A percentile compares a stretch with the other conserved stretches of the same genome.
phyloP scores from a whole-genome alignment of 495 filamentous ascomycete species.

The Thozetella sp. region DNA sequence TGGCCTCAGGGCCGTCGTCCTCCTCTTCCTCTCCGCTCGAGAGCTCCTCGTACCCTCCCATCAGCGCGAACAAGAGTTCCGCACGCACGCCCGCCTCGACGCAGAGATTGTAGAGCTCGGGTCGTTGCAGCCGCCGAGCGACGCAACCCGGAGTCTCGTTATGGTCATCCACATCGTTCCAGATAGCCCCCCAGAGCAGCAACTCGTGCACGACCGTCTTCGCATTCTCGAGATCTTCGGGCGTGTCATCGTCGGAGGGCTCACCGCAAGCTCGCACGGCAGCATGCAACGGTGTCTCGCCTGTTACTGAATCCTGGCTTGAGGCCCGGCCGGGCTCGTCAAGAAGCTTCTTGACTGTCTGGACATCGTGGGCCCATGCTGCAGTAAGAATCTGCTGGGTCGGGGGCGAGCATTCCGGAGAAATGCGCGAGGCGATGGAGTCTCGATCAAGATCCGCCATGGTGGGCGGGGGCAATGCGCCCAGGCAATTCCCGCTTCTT shows the following conservation, averaged over 20 bases:
- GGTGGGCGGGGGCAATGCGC: background rate
- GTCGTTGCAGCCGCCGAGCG: conserved; percentile 68
- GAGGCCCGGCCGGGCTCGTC: conserved; percentile 66
- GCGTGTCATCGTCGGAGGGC: conserved; percentile 31
- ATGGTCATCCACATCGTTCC: conserved; percentile 89
- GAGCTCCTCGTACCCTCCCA: conserved; percentile 79
- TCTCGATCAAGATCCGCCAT: conserved; percentile 32
- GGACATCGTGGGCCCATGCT: conserved; percentile 79
- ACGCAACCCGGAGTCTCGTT: conserved; percentile 93
- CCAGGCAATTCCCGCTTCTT: no score
- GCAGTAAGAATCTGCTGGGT: conserved; percentile 71
- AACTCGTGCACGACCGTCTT: conserved; percentile 72
- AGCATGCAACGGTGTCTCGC: conserved; percentile 85
- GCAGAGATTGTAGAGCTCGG: conserved; percentile 78
- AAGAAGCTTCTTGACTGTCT: conserved; percentile 72
- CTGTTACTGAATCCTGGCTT: conserved; percentile 81
- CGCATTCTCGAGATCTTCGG: conserved; percentile 54
- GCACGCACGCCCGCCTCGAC: conserved; percentile 92
- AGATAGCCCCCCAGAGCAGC: conserved; percentile 87
- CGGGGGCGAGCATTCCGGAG: conserved; percentile 39
- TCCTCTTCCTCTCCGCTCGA: conserved; percentile 64
- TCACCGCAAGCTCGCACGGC: conserved; percentile 83
- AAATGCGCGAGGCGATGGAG: conserved; percentile 43
- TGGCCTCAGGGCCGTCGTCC: conserved; percentile 32
- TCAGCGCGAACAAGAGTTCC: conserved; percentile 76